These are phyloP conservation scores for Carex sylvatica DNA, from an alignment of 202 grass and related monocot genomes.

Conservation along the genomic window DNA sequence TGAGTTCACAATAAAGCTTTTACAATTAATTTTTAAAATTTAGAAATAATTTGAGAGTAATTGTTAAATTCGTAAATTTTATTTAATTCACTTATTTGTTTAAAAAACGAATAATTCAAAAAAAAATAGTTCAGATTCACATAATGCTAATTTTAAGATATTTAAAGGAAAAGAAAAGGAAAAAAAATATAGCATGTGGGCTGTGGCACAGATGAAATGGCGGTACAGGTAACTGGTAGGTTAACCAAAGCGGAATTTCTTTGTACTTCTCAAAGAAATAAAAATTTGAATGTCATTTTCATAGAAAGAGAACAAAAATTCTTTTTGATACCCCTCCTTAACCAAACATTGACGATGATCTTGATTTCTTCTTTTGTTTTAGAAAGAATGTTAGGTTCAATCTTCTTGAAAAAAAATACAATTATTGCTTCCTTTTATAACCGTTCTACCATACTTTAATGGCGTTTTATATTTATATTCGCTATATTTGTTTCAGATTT, in stretches of 20 bases:
- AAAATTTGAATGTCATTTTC: constrained; percentile 17
- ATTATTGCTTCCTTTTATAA: constrained; percentile 20
- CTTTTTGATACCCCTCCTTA: constrained; percentile 4
- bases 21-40: too few relatives aligned
- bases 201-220: neutral
- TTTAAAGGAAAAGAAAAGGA: too few relatives aligned
- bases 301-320: constrained; percentile 10
- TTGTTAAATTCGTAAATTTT: too few relatives aligned
- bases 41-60: too few relatives aligned
- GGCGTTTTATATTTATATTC: neutral
- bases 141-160: too few relatives aligned
- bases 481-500: neutral
- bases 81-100: too few relatives aligned
- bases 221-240: neutral
- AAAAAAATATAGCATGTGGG: too few relatives aligned
- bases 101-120: too few relatives aligned
- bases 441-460: neutral
- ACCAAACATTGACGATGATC: constrained; percentile 23
- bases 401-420: constrained; percentile 9
- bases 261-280: neutral
- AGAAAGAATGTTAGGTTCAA: neutral
- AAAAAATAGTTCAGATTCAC: too few relatives aligned
- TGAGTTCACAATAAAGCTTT: too few relatives aligned
- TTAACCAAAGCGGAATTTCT: constrained; percentile 5
- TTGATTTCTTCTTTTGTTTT: constrained; percentile 6